A percentile compares a stretch with the other conserved stretches of the same genome.
Evolutionary conservation across 1,284 basidiomycete genomes (phyloP).

Genomic region (Rugosomyces carneus): DNA sequence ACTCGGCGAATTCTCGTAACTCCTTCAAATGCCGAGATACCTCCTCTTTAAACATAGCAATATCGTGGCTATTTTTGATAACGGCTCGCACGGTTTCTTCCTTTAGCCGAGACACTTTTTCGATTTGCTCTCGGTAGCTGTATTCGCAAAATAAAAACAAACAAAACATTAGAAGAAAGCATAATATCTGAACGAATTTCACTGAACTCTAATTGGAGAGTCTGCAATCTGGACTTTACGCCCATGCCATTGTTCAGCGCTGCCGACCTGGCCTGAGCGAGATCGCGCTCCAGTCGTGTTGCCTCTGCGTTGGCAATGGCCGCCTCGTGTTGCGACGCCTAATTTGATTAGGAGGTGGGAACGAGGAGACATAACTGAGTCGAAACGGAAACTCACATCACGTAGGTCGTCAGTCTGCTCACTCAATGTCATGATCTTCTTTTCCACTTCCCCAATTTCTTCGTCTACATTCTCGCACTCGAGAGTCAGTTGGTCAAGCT

Average conservation of each 20-base stretch:
- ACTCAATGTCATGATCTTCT: conserved; percentile 58
- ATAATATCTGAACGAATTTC: conserved; percentile 2
- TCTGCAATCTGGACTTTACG: conserved; percentile 69
- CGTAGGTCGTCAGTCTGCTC: conserved; percentile 76
- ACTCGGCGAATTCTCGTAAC: conserved; percentile 62
- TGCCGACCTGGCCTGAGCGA: conserved; percentile 64
- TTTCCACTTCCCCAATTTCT: conserved; percentile 63
- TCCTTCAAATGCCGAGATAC: conserved; percentile 63
- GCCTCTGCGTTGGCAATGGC: conserved; percentile 57
- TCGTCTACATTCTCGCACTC: conserved; percentile 75
- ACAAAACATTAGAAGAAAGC: conserved; percentile 1
- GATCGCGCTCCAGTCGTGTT: conserved; percentile 56
- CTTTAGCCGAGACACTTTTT: conserved; percentile 61
- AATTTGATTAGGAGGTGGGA: background rate
- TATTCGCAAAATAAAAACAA: conserved; percentile 6
- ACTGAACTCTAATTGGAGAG: conserved; percentile 53
- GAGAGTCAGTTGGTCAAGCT: conserved; percentile 67
- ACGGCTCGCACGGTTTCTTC: conserved; percentile 76
- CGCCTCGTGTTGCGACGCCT: conserved; percentile 74
- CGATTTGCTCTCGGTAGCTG: conserved; percentile 72
- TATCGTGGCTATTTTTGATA: conserved; percentile 74
- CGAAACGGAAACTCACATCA: conserved; percentile 43
- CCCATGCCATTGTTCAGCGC: conserved; percentile 74
- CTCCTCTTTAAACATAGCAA: conserved; percentile 70
- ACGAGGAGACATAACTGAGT: conserved; percentile 6